phyloP scores from a whole-genome alignment of 1,139 yeast species.

The Lizanozyma gosingica region DNA sequence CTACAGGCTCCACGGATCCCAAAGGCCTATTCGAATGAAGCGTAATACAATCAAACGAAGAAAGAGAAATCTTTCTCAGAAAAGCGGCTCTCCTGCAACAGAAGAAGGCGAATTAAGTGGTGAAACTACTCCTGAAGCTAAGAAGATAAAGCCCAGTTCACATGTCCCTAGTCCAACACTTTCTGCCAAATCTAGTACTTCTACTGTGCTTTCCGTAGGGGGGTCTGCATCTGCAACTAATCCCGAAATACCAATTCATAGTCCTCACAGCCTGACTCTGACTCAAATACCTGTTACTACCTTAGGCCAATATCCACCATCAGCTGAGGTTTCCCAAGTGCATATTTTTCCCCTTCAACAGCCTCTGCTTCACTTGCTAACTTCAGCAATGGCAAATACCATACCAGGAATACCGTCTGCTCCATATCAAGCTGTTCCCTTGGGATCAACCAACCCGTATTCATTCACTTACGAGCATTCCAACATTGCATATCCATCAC shows the following conservation, averaged over 20 bases:
- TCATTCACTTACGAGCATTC: not conserved
- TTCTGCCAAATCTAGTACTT: not conserved
- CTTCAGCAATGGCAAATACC: no score
- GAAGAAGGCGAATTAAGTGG: conserved; percentile 6
- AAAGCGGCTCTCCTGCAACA: conserved; percentile 1
- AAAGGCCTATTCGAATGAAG: conserved; percentile 72
- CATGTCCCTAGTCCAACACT: conserved; percentile 3
- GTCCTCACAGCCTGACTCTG: no score
- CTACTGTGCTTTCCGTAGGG: not conserved
- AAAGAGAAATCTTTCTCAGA: conserved; percentile 31
- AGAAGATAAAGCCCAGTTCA: conserved; percentile 2
- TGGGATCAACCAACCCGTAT: not conserved
- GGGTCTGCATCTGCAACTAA: no score
- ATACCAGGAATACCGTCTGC: no score
- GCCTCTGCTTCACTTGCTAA: no score
- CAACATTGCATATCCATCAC: no score
- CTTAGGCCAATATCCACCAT: no score
- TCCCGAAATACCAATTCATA: no score
- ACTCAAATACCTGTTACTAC: no score
- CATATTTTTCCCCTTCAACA: no score
- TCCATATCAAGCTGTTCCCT: not conserved
- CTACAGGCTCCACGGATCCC: conserved; percentile 66
- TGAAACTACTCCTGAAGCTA: conserved; percentile 4
- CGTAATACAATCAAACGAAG: conserved; percentile 68
- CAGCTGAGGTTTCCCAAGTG: no score